Percentiles rank a stretch among this genome's conserved stretches.
Evolutionary conservation across 768 basidiomycete species (phyloP).

Genomic region (Atractiella rhizophila): DNA sequence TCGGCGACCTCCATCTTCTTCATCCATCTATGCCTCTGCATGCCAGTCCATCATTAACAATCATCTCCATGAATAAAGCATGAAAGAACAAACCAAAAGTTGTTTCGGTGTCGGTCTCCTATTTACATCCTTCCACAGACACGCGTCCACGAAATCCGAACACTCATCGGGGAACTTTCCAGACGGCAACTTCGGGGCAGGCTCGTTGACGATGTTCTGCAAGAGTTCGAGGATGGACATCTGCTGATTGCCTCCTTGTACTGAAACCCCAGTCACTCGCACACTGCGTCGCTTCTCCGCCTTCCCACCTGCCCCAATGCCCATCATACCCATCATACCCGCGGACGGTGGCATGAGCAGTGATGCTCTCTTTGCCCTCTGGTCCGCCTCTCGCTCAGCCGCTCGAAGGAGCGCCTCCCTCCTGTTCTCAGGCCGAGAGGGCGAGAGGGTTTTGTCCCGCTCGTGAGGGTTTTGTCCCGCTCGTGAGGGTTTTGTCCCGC

Average conservation of each 20-base stretch:
- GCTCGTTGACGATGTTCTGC: slow-evolving; percentile 96
- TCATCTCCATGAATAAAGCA: not conserved
- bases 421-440: slow-evolving; percentile 10
- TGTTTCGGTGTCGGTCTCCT: slow-evolving; percentile 25
- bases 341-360: not conserved
- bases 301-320: slow-evolving; percentile 25
- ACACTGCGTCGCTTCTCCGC: slow-evolving; percentile 43
- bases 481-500: too few relatives aligned
- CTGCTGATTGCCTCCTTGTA: slow-evolving; percentile 86
- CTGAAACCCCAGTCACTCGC: slow-evolving; percentile 71
- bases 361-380: not conserved
- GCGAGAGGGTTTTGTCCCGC: slow-evolving; percentile 11
- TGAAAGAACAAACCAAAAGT: slow-evolving; percentile 19
- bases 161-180: slow-evolving; percentile 47
- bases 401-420: slow-evolving; percentile 8
- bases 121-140: slow-evolving; percentile 50
- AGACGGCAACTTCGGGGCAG: slow-evolving; percentile 62
- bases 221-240: slow-evolving; percentile 93
- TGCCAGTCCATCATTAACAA: too few relatives aligned
- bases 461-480: slow-evolving; percentile 32
- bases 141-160: slow-evolving; percentile 65
- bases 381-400: slow-evolving; percentile 9
- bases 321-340: too few relatives aligned
- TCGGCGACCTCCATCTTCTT: not conserved
- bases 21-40: slow-evolving; percentile 1